Percentiles rank a stretch among this genome's conserved stretches.
These are phyloP conservation scores for Mucor indicus DNA, from an alignment of 371 early-diverging fungal species.

Conservation along the genomic window DNA sequence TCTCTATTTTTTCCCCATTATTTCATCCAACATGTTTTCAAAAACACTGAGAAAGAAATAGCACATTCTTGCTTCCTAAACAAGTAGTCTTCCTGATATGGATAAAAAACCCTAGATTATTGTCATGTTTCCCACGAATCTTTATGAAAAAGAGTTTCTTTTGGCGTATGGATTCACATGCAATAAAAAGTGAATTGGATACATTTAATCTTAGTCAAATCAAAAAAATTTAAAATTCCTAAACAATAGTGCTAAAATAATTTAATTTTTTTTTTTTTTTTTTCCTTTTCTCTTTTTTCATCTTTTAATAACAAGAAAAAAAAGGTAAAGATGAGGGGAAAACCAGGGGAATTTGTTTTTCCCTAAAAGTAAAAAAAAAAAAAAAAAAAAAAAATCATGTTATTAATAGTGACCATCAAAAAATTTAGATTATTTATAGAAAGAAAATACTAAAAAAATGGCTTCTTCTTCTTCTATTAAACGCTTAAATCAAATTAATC, in stretches of 20 bases:
- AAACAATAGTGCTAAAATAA: background rate
- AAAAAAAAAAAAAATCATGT: background rate
- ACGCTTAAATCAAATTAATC: conserved; percentile 19
- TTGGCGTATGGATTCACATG: too few species aligned
- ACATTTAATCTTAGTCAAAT: too few species aligned
- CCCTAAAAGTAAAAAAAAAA: conserved; percentile 4
- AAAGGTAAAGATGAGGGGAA: background rate
- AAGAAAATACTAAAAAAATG: too few species aligned
- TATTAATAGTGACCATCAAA: background rate
- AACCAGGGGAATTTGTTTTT: too few species aligned
- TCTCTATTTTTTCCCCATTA: too few species aligned
- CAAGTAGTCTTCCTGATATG: too few species aligned
- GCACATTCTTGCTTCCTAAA: too few species aligned
- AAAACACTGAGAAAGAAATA: background rate
- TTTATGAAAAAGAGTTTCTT: too few species aligned
- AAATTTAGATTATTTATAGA: background rate
- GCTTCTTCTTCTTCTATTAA: conserved; percentile 13
- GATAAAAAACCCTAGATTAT: too few species aligned
- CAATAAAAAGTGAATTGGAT: too few species aligned
- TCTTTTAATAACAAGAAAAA: background rate
- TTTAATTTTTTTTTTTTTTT: background rate
- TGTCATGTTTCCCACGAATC: too few species aligned
- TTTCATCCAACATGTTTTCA: too few species aligned
- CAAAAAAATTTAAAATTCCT: background rate
- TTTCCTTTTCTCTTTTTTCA: background rate